These are phyloP conservation scores for Hypholoma sublateritium DNA, from an alignment of 768 basidiomycete genomes.

Conservation along the genomic window DNA sequence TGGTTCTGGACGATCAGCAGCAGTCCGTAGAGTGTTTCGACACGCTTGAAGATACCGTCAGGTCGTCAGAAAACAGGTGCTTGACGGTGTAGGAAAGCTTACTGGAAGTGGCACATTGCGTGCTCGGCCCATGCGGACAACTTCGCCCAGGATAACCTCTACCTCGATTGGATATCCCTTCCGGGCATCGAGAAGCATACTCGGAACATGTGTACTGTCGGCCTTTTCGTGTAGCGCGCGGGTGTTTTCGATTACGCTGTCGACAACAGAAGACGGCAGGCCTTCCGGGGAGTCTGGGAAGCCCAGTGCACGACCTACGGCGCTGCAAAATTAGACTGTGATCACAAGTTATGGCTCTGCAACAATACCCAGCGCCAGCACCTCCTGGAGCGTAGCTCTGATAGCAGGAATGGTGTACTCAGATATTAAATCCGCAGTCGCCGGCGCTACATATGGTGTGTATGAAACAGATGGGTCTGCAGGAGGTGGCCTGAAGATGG, in stretches of 20 bases:
- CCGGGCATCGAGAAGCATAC: slow-evolving; percentile 62
- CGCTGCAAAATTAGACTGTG: too few relatives aligned
- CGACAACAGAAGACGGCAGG: slow-evolving; percentile 43
- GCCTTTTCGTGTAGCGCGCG: slow-evolving; percentile 37
- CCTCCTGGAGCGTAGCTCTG: slow-evolving; percentile 44
- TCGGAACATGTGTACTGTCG: slow-evolving; percentile 48
- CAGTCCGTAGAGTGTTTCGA: slow-evolving; percentile 60
- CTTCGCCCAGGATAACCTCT: slow-evolving; percentile 64
- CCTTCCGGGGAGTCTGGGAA: slow-evolving; percentile 46
- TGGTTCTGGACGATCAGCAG: slow-evolving; percentile 64
- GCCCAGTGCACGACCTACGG: slow-evolving; percentile 42
- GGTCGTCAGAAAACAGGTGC: neutral
- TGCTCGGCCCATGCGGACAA: slow-evolving; percentile 51
- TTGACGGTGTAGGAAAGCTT: slow-evolving; percentile 21
- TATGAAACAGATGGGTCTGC: slow-evolving; percentile 33
- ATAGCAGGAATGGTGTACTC: slow-evolving; percentile 47
- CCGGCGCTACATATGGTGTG: slow-evolving; percentile 36
- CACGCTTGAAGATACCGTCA: slow-evolving; percentile 36
- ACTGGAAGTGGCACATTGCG: slow-evolving; percentile 49
- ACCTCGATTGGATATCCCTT: slow-evolving; percentile 62
- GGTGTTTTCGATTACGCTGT: slow-evolving; percentile 38
- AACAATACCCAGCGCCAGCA: slow-evolving; percentile 24
- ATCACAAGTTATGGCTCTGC: neutral
- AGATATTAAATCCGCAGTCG: slow-evolving; percentile 40
- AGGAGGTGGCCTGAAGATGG: slow-evolving; percentile 50